phyloP scores from a whole-genome alignment of 805 yeast species.

The Starmera pachycereana region DNA sequence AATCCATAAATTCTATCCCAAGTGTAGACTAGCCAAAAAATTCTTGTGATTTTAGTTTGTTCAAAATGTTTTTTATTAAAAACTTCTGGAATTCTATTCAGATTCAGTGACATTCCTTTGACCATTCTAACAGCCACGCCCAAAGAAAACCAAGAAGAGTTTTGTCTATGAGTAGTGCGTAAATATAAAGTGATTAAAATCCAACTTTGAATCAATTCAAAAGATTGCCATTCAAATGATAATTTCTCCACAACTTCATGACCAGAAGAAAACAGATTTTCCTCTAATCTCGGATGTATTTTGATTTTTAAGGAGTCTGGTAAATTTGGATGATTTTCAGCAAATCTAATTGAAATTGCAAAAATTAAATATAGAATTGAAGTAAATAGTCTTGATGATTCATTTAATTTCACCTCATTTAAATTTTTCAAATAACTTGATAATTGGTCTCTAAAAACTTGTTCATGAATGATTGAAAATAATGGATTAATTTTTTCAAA shows the following conservation, averaged over 20 bases:
- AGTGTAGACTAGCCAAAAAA: conserved; percentile 45
- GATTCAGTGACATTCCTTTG: conserved; percentile 33
- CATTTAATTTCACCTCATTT: conserved; percentile 19
- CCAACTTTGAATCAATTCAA: conserved; percentile 42
- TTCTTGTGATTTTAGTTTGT: conserved; percentile 34
- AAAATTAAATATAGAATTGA: conserved; percentile 40
- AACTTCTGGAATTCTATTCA: conserved; percentile 18
- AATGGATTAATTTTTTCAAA: conserved; percentile 43
- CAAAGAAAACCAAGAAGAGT: conserved; percentile 30
- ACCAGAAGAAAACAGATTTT: conserved; percentile 29
- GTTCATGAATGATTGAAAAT: conserved; percentile 41
- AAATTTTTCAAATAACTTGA: conserved; percentile 16
- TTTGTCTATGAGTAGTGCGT: conserved; percentile 33
- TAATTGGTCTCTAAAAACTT: conserved; percentile 41
- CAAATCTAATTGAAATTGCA: conserved; percentile 41
- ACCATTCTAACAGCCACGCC: conserved; percentile 33
- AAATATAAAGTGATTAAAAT: conserved; percentile 33
- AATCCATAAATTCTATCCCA: conserved; percentile 43
- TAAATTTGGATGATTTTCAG: conserved; percentile 24
- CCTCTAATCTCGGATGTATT: conserved; percentile 24
- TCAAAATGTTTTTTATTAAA: conserved; percentile 23
- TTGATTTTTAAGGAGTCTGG: conserved; percentile 10
- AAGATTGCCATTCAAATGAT: conserved; percentile 41
- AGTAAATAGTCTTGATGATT: conserved; percentile 31
- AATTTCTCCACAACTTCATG: conserved; percentile 28